These are phyloP conservation scores for Breviolum minutum DNA, from an alignment of 73 alveolate species.

Conservation along the genomic window DNA sequence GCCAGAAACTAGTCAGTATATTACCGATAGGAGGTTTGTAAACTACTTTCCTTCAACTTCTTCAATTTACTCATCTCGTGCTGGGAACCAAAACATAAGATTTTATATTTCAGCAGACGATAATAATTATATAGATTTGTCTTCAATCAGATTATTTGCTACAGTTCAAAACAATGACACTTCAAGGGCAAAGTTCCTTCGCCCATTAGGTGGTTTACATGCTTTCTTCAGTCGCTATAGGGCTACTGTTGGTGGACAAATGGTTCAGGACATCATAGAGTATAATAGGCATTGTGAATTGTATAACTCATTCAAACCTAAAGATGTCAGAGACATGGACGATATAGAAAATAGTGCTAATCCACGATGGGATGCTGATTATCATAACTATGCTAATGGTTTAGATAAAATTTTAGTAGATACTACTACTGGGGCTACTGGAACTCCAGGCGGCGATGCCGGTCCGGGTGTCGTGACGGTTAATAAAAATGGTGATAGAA, in stretches of 20 bases:
- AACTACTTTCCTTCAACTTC: neutral
- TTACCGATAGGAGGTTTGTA: neutral
- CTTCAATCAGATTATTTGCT: neutral
- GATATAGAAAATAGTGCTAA: conserved; percentile 40
- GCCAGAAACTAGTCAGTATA: neutral
- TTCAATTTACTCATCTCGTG: neutral
- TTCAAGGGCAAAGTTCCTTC: neutral
- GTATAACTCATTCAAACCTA: neutral
- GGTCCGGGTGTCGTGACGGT: neutral
- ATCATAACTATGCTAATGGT: conserved; percentile 19
- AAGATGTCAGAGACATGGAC: conserved; percentile 40
- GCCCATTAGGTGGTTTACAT: neutral
- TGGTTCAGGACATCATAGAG: conserved; percentile 17
- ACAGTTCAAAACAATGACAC: neutral
- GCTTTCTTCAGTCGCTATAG: neutral
- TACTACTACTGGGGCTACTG: neutral
- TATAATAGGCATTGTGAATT: conserved; percentile 19
- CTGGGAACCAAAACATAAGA: neutral
- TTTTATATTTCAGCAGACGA: neutral
- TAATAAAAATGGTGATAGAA: neutral
- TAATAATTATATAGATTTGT: neutral
- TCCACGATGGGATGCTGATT: conserved; percentile 60
- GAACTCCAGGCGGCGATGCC: no score
- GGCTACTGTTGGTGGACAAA: conserved; percentile 7
- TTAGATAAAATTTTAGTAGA: neutral